Evolutionary conservation across 805 yeast species (phyloP), one percentile per base, ranked within the genome.

Genomic region (Ogataea neopini): DNA sequence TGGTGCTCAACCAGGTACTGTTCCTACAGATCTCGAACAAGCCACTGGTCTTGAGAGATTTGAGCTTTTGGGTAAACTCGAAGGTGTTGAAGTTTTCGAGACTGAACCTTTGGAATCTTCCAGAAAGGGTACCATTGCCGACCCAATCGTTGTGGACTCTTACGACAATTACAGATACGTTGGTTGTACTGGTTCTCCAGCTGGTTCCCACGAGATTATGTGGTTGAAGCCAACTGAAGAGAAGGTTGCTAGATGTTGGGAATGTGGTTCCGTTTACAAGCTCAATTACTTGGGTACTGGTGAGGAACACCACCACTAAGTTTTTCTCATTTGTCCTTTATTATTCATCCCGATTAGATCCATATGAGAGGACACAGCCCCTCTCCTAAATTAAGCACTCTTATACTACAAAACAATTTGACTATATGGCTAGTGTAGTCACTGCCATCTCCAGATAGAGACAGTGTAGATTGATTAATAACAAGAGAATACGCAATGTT

Each of bases 41-140:
- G 90, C 97, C 63, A 94, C 99, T 43, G 99, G 99, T 86, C 77
- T 92, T 66, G 98, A 88, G 74, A 90, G 99, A 83, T 79, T 91
- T 59, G 99, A 94, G 79, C 70, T 87, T 60, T 81, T 94, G 64
- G 97, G 95, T 75, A 87, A 89, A 73, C 75, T 88, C 68, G 96
- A 91, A 72, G 99, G 99, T 80, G 80, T 92, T 58, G 97, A 94
- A 63, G 79, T 94, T 54, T 88, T 87, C 72, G 98, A 94, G 77
- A 76, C 82, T 65, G 86, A 84, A 69, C 94, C 96, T 59, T 81
- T 94, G 66, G 88, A 88, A 55, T 72, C 90, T 56, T 84, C 89
- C 63, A 91, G 97, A 75, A 81, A 68, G 52, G 99, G 99, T 67
- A 90, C 97, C 61, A 76, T 89, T 71, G 79, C 78, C 51, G 89